Percentiles rank a stretch among this genome's conserved stretches.
phyloP scores from a whole-genome alignment of 345 rosid species.

The Gossypium mustelinum region DNA sequence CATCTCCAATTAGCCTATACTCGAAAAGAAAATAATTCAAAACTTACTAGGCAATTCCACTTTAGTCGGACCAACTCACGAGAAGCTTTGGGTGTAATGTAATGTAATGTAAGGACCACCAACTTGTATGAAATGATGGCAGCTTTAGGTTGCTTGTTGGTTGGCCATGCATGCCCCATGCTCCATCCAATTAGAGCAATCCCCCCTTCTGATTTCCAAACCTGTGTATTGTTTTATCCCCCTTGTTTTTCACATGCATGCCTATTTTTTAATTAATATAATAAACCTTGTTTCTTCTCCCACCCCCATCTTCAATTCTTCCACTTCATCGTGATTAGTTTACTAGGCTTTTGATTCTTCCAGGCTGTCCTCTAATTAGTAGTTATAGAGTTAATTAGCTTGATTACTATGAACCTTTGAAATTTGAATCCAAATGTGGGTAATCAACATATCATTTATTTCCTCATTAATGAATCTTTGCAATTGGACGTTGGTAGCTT shows the following conservation, averaged over 20 bases:
- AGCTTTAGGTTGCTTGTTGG: not conserved
- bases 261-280: not conserved
- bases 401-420: no score
- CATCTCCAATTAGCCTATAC: not conserved
- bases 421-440: not conserved
- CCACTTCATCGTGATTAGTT: not conserved
- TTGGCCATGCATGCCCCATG: not conserved
- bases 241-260: not conserved
- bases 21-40: not conserved
- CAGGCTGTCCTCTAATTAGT: not conserved
- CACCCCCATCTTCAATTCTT: not conserved
- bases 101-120: not conserved
- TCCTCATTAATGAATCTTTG: no score
- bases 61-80: slow-evolving; percentile 1
- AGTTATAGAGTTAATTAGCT: not conserved
- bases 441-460: no score
- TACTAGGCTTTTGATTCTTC: not conserved
- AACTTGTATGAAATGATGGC: not conserved
- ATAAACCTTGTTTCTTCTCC: not conserved
- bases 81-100: not conserved
- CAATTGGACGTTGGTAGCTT: no score
- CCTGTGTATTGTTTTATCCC: not conserved
- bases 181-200: not conserved
- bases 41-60: not conserved
- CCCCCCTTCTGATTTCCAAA: not conserved